Base-by-base conservation (phyloP, 1,139 yeast species). In the Protomyces gravidus region DNA sequence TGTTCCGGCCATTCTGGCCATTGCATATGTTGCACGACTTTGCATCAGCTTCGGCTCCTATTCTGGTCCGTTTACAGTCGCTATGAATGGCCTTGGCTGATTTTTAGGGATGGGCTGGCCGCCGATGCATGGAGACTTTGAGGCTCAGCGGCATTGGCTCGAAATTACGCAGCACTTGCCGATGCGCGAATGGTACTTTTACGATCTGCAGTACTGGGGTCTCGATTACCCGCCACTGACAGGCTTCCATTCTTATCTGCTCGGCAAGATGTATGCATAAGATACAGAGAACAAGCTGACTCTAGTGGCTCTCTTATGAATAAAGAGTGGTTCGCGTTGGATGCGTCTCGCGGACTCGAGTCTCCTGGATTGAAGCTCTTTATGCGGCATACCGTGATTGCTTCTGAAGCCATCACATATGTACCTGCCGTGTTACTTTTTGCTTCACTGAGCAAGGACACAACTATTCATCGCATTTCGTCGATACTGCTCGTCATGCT, bases 121-220 rank as follows among this genome's bases (percentile, higher is more conserved):
- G 13, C 97, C 97, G 5, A 80, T 88, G 80, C 83, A 77, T 74
- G 98, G 98, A 2, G 98, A 92, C 70, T 92, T 92, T 69, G 99
- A 94, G 72, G 97, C 98, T 0, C 98, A 94, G 71, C 79, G 98
- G 65, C 98, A 92, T 70, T 92, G 98, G 98, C 80, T 92, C 82
- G 98, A 94, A 71, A 76, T 92, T 61, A 90, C 98, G 0, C 82
- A 78, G 47, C 81, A 84, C 65, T 71, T 90, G 58, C 95, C 96
- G 0, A 72, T 88, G 1, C 72, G 75, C 1, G 68, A 85, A 64
- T 94, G 98, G 98, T 92, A 92, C 70, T 86, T 80, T 73, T 89
- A 83, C 71, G 97, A 92, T 69, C 76, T 89, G 52, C 83, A 84
- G 66, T 89, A 92, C 75, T 92, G 98, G 98, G 97, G 97, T 0